These are phyloP conservation scores for Borovskyia barvae DNA, from an alignment of 208 protist genomes.

Conservation along the genomic window DNA sequence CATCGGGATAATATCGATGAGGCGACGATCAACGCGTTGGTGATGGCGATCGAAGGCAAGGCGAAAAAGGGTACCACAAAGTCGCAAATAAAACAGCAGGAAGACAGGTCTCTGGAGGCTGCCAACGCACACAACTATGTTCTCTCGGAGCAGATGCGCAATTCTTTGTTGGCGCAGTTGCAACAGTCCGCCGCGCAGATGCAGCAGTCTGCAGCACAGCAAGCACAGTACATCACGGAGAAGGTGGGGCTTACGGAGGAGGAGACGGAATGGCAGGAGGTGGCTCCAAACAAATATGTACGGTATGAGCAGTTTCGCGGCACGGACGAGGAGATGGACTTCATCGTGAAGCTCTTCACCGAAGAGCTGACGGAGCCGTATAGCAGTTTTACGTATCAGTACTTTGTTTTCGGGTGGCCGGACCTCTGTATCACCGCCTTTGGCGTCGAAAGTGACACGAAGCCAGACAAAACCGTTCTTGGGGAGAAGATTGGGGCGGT, in stretches of 20 bases:
- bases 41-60: slow-evolving; percentile 66
- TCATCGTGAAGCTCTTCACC: slow-evolving; percentile 93
- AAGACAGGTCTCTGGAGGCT: slow-evolving; percentile 39
- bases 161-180: slow-evolving; percentile 35
- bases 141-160: slow-evolving; percentile 29
- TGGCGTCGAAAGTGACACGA: slow-evolving; percentile 52
- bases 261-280: slow-evolving; percentile 58
- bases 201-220: slow-evolving; percentile 30
- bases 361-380: slow-evolving; percentile 98
- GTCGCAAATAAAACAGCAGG: slow-evolving; percentile 42
- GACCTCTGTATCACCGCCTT: slow-evolving; percentile 91
- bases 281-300: slow-evolving; percentile 67
- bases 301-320: slow-evolving; percentile 82
- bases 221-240: slow-evolving; percentile 65
- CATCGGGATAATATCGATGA: slow-evolving; percentile 31
- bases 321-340: slow-evolving; percentile 76
- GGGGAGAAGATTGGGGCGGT: slow-evolving; percentile 88
- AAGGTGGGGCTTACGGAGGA: slow-evolving; percentile 45
- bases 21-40: slow-evolving; percentile 52
- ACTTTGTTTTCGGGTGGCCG: slow-evolving; percentile 98
- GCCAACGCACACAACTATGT: slow-evolving; percentile 31
- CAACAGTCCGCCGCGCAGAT: slow-evolving; percentile 14
- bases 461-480: slow-evolving; percentile 52
- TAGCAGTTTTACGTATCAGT: slow-evolving; percentile 98
- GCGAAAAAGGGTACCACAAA: slow-evolving; percentile 72